phyloP scores from a whole-genome alignment of 164 flowering plant species.

The Vitis labrusca region DNA sequence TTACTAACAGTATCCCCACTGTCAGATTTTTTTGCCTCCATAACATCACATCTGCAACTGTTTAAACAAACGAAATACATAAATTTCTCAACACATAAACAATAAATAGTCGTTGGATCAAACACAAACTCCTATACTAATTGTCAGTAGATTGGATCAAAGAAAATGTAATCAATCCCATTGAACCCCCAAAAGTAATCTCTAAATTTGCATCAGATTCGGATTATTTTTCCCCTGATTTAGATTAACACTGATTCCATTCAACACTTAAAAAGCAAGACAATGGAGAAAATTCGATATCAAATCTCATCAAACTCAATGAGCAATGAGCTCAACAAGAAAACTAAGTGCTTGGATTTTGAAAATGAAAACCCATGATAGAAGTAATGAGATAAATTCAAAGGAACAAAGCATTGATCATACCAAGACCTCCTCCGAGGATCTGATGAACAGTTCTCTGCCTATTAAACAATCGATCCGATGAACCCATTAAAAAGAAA shows the following conservation, averaged over 20 bases:
- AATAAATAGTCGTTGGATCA: not conserved
- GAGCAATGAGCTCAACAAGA: not conserved
- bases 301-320: not conserved
- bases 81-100: not conserved
- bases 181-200: no score
- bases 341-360: not conserved
- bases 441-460: conserved; percentile 71
- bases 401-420: conserved; percentile 2
- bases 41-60: conserved; percentile 92
- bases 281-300: conserved; percentile 1
- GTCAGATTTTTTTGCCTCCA: conserved; percentile 78
- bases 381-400: not conserved
- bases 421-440: conserved; percentile 84
- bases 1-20: conserved; percentile 47
- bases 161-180: no score
- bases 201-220: no score
- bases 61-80: conserved; percentile 9
- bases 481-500: conserved; percentile 50
- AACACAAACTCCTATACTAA: not conserved
- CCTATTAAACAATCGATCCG: conserved; percentile 61
- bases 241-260: no score
- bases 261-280: no score
- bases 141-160: no score
- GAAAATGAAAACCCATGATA: not conserved
- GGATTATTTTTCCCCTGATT: no score